Evolutionary conservation across 371 early-diverging fungal species (phyloP).

Genomic region (Nematocida sp.): DNA sequence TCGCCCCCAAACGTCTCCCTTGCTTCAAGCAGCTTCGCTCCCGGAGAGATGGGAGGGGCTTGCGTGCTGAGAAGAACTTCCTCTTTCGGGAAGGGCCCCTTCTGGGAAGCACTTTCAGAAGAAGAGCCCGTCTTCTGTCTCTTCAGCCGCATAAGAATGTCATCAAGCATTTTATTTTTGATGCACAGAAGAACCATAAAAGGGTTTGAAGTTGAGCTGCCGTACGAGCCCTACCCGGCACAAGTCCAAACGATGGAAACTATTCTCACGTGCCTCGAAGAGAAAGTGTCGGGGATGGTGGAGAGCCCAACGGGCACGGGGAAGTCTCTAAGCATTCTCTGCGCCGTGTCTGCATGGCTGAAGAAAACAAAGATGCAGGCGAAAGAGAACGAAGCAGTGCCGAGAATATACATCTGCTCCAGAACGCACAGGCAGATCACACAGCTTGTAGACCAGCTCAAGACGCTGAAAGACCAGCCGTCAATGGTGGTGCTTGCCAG

Average conservation of each 20-base stretch:
- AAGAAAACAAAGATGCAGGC: not conserved
- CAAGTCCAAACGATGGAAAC: conserved; percentile 66
- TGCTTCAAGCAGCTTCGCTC: not conserved
- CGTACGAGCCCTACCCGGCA: conserved; percentile 67
- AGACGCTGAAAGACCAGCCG: conserved; percentile 71
- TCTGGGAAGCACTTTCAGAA: not conserved
- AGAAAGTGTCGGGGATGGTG: conserved; percentile 65
- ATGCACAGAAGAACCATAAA: conserved; percentile 44
- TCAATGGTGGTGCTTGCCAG: conserved; percentile 67
- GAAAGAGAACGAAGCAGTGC: conserved; percentile 27
- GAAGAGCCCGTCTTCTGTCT: not conserved
- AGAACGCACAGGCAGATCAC: conserved; percentile 83
- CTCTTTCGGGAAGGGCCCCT: not conserved
- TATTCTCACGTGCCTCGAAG: conserved; percentile 65
- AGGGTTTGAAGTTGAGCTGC: conserved; percentile 53
- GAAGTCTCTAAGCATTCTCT: conserved; percentile 67
- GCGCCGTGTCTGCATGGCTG: conserved; percentile 66
- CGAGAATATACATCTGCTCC: conserved; percentile 71
- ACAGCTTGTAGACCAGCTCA: conserved; percentile 77
- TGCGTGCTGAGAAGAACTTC: conserved; percentile 20
- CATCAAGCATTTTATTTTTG: conserved; percentile 49
- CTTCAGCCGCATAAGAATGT: conserved; percentile 4
- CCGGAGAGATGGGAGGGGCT: not conserved
- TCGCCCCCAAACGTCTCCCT: not conserved
- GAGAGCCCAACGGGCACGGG: conserved; percentile 70